phyloP scores from a whole-genome alignment of 1,284 basidiomycete genomes.

The Thelephora terrestris region DNA sequence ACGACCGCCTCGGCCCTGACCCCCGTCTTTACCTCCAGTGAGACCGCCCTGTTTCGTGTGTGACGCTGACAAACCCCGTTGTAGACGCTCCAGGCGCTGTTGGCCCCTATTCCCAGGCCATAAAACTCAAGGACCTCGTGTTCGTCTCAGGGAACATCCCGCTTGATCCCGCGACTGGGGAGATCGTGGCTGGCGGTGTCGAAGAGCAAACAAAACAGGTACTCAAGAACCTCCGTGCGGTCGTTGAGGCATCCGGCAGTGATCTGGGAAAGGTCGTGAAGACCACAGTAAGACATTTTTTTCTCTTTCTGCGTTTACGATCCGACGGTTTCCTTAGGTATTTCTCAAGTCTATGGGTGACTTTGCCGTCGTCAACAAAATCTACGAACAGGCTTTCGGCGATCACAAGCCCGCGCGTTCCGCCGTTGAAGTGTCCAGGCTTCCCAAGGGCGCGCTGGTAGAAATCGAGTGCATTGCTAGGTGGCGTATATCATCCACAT shows the following conservation, averaged over 20 bases:
- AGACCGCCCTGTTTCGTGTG: not conserved
- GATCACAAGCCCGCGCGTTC: constrained; percentile 89
- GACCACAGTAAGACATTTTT: constrained; percentile 52
- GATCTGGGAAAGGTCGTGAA: constrained; percentile 74
- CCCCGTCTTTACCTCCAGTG: constrained; percentile 45
- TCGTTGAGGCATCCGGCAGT: constrained; percentile 78
- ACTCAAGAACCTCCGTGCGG: constrained; percentile 76
- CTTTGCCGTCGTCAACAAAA: constrained; percentile 74
- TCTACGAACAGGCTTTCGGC: constrained; percentile 79
- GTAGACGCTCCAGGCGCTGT: constrained; percentile 79
- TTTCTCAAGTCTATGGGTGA: constrained; percentile 93
- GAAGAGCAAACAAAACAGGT: constrained; percentile 81
- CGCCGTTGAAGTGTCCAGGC: constrained; percentile 73
- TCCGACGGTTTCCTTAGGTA: constrained; percentile 37
- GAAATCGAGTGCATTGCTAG: constrained; percentile 86
- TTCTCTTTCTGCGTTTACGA: not conserved
- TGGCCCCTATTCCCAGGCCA: constrained; percentile 86
- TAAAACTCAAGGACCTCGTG: constrained; percentile 78
- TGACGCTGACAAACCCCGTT: not conserved
- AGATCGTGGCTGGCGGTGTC: constrained; percentile 72
- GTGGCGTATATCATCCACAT: constrained; percentile 5
- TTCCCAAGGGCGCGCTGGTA: constrained; percentile 75
- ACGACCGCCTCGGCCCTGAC: constrained; percentile 43
- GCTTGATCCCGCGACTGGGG: constrained; percentile 66
- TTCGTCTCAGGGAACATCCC: constrained; percentile 91